Conservation (phyloP, 2,329 filamentous ascomycete genomes). For the Pestalotiopsis sp. region DNA sequence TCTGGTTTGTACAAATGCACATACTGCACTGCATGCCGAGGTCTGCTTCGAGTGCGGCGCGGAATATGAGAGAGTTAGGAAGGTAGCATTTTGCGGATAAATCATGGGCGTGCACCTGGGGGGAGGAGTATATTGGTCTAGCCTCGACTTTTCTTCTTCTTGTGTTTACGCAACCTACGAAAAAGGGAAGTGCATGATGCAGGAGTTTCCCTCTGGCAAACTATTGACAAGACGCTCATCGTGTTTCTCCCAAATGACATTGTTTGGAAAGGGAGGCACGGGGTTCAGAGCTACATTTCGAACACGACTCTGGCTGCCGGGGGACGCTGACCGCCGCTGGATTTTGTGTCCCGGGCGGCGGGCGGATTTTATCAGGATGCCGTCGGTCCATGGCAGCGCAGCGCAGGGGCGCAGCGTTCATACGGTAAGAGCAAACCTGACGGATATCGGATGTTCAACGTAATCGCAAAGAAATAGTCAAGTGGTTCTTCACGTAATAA, state of each 20-base stretch:
- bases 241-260: not conserved
- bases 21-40: not conserved
- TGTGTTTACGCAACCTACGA: not conserved
- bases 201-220: not conserved
- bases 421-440: not conserved
- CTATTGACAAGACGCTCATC: not conserved
- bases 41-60: constrained; percentile 10
- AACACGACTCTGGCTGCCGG: not conserved
- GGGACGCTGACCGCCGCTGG: not conserved
- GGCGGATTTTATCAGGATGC: not conserved
- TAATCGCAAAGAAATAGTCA: not conserved
- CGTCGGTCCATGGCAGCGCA: not conserved
- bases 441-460: not conserved
- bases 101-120: not conserved
- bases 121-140: too few species aligned
- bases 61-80: constrained; percentile 13
- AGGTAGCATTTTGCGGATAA: constrained; percentile 12
- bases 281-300: not conserved
- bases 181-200: constrained; percentile 8
- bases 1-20: not conserved
- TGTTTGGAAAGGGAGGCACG: not conserved
- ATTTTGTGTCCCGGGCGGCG: not conserved
- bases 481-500: not conserved
- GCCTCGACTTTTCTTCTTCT: not conserved
- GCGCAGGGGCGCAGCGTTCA: not conserved